phyloP scores from a whole-genome alignment of 352 stramenopile species.

The Halophytophthora polymorphica region DNA sequence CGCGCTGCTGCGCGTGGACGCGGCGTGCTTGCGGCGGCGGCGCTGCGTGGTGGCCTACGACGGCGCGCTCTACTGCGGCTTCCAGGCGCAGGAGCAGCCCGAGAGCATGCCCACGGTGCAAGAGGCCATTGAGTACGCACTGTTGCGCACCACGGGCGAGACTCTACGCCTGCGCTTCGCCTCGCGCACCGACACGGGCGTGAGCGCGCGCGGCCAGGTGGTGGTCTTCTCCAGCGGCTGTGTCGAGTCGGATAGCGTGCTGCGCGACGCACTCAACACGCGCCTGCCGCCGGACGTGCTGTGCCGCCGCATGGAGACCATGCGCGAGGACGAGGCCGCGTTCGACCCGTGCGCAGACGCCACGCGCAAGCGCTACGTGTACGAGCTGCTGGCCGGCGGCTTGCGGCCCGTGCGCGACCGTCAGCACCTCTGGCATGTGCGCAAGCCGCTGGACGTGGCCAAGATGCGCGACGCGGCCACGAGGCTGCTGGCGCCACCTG shows the following conservation, averaged over 20 bases:
- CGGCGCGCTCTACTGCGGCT: conserved; percentile 70
- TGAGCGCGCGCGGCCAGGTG: conserved; percentile 90
- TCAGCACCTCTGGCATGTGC: conserved; percentile 59
- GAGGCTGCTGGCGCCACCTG: conserved; percentile 24
- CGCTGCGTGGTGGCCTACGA: conserved; percentile 73
- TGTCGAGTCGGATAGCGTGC: conserved; percentile 30
- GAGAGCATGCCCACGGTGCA: conserved; percentile 60
- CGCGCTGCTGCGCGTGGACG: conserved; percentile 41
- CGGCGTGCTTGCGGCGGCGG: conserved; percentile 18
- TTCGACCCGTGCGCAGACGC: conserved; percentile 59
- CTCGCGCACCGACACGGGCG: conserved; percentile 90
- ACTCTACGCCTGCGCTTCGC: conserved; percentile 80
- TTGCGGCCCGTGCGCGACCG: conserved; percentile 49
- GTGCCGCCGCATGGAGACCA: conserved; percentile 29
- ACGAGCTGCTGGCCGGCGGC: conserved; percentile 45
- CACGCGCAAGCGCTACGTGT: conserved; percentile 65
- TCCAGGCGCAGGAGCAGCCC: conserved; percentile 73
- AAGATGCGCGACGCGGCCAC: conserved; percentile 47
- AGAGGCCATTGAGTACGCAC: conserved; percentile 64
- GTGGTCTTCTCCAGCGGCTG: conserved; percentile 87
- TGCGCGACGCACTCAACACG: conserved; percentile 73
- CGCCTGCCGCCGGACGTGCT: conserved; percentile 60
- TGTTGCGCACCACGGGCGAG: conserved; percentile 69
- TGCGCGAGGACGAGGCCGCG: conserved; percentile 12
- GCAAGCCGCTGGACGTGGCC: conserved; percentile 45